These are phyloP conservation scores for Arthrobotrys sphaeroides DNA, from an alignment of 2,329 filamentous ascomycete species.

Conservation along the genomic window DNA sequence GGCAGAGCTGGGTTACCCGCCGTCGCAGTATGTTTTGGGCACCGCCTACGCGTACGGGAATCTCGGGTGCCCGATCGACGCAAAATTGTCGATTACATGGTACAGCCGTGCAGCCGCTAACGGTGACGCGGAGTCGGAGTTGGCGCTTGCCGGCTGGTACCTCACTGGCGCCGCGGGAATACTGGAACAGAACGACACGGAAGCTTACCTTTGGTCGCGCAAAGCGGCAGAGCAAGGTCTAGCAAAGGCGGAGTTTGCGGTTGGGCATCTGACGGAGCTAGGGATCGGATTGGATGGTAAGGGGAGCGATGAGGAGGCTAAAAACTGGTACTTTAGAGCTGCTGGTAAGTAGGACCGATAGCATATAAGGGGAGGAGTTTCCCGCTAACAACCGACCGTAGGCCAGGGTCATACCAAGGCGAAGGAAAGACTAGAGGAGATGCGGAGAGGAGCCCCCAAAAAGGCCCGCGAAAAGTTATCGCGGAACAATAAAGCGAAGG, in stretches of 20 bases:
- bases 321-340: slow-evolving; percentile 97
- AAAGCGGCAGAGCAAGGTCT: slow-evolving; percentile 89
- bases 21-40: slow-evolving; percentile 88
- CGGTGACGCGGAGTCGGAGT: slow-evolving; percentile 91
- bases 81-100: slow-evolving; percentile 87
- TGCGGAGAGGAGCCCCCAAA: slow-evolving; percentile 81
- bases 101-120: slow-evolving; percentile 91
- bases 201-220: slow-evolving; percentile 95
- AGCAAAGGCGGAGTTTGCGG: slow-evolving; percentile 94
- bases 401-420: slow-evolving; percentile 96
- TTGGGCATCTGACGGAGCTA: slow-evolving; percentile 96
- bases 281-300: slow-evolving; percentile 79
- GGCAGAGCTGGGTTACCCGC: slow-evolving; percentile 90
- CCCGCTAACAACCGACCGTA: slow-evolving; percentile 61
- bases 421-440: slow-evolving; percentile 87
- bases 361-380: background rate
- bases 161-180: slow-evolving; percentile 89
- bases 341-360: slow-evolving; percentile 74
- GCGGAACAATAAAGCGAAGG: slow-evolving; percentile 81
- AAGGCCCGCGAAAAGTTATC: slow-evolving; percentile 82
- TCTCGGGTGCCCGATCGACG: slow-evolving; percentile 82
- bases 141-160: slow-evolving; percentile 90
- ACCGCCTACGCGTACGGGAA: slow-evolving; percentile 89
- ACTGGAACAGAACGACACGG: slow-evolving; percentile 88
- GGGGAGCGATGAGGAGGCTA: slow-evolving; percentile 90